A percentile compares a stretch with the other conserved stretches of the same genome.
phyloP scores from a whole-genome alignment of 148 eudicot genomes.

The Limonium bicolor region DNA sequence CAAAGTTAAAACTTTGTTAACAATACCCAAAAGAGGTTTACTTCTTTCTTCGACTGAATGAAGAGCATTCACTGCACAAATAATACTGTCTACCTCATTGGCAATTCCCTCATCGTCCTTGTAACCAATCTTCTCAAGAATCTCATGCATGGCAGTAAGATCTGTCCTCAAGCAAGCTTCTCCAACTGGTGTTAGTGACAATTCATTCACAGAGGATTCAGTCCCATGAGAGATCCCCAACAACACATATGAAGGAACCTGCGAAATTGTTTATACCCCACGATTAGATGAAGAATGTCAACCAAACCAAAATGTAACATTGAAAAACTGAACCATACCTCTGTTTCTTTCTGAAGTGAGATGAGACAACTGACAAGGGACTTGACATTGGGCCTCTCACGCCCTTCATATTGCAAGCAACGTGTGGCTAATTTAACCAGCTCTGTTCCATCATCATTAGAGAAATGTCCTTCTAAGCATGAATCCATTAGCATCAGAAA shows the following conservation, averaged over 20 bases:
- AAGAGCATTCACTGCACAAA: neutral
- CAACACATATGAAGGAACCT: slow-evolving; percentile 50
- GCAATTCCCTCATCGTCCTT: slow-evolving; percentile 63
- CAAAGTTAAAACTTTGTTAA: neutral
- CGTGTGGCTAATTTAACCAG: slow-evolving; percentile 57
- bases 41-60: too few relatives aligned
- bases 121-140: slow-evolving; percentile 53
- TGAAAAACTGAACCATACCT: slow-evolving; percentile 16
- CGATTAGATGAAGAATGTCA: neutral
- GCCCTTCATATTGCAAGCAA: slow-evolving; percentile 64
- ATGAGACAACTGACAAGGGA: slow-evolving; percentile 42
- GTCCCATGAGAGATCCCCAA: slow-evolving; percentile 35
- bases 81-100: slow-evolving; percentile 31
- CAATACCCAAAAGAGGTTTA: neutral
- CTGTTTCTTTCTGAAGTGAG: slow-evolving; percentile 55
- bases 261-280: neutral
- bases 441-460: slow-evolving; percentile 62
- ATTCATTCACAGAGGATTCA: slow-evolving; percentile 13
- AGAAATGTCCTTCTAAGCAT: slow-evolving; percentile 59
- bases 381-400: slow-evolving; percentile 67
- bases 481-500: slow-evolving; percentile 60
- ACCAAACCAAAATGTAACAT: neutral
- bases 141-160: slow-evolving; percentile 61
- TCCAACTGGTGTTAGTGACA: slow-evolving; percentile 34
- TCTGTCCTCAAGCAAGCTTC: slow-evolving; percentile 66